These are phyloP conservation scores for Tetratostichococcus sp. DNA, from an alignment of 139 green algal species.

Conservation along the genomic window DNA sequence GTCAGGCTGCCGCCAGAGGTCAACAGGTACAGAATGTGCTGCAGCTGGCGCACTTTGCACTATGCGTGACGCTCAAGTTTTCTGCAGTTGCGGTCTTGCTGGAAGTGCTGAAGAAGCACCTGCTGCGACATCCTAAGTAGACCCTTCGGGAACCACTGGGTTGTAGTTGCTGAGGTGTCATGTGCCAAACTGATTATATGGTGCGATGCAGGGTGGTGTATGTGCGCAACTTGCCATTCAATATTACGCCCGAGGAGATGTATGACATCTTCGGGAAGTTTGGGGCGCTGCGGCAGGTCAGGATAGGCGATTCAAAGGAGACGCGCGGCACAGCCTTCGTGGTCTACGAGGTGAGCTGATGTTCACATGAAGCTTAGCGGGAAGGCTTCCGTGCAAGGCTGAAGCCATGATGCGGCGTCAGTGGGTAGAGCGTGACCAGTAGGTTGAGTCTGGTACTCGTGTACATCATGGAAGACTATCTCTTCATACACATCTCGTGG, in stretches of 20 bases:
- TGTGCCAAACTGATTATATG: too few species aligned
- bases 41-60: not conserved
- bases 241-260: slow-evolving; percentile 92
- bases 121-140: too few species aligned
- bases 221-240: slow-evolving; percentile 96
- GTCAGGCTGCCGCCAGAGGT: slow-evolving; percentile 52
- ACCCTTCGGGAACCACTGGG: too few species aligned
- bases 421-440: too few species aligned
- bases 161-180: too few species aligned
- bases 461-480: too few species aligned
- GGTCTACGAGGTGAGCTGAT: slow-evolving; percentile 82
- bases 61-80: not conserved
- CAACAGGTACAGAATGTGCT: slow-evolving; percentile 35
- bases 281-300: slow-evolving; percentile 90
- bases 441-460: too few species aligned
- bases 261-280: slow-evolving; percentile 98
- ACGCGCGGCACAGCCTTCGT: slow-evolving; percentile 95
- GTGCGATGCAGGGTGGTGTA: slow-evolving; percentile 63
- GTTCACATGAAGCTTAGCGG: too few species aligned
- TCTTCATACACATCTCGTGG: too few species aligned
- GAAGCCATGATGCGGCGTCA: too few species aligned
- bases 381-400: too few species aligned
- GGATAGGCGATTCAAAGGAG: slow-evolving; percentile 81
- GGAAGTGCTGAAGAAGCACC: not conserved
- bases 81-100: not conserved